Percentiles rank a stretch among this genome's conserved stretches.
These are phyloP conservation scores for Fragilaria radians DNA, from an alignment of 108 stramenopile species.

Conservation along the genomic window DNA sequence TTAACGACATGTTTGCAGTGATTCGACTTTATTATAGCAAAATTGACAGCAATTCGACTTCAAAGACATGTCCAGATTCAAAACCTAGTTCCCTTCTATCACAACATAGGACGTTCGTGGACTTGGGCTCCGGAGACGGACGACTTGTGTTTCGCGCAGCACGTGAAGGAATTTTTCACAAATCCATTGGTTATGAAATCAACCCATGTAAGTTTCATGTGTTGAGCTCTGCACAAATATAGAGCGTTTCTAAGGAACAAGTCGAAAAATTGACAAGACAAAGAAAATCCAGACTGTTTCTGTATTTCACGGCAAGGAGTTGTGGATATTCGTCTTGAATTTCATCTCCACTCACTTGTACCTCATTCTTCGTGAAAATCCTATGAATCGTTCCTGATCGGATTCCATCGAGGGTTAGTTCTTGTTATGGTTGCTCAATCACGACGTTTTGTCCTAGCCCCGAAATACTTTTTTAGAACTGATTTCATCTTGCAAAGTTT, in stretches of 20 bases:
- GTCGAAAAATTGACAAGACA: no score
- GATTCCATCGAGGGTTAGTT: no score
- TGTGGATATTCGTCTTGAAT: no score
- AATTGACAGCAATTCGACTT: background rate
- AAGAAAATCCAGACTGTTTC: no score
- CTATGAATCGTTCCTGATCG: background rate
- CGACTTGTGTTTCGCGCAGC: constrained; percentile 59
- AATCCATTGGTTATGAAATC: constrained; percentile 49
- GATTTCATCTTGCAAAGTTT: constrained; percentile 38
- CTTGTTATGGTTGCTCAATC: constrained; percentile 25
- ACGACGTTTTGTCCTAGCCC: constrained; percentile 26
- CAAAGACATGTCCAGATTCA: background rate
- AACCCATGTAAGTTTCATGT: constrained; percentile 34
- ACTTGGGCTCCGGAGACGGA: constrained; percentile 59
- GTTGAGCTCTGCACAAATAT: no score
- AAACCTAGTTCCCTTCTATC: background rate
- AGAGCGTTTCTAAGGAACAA: no score
- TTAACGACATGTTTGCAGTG: constrained; percentile 35
- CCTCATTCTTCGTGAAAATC: no score
- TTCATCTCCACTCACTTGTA: no score
- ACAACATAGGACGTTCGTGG: constrained; percentile 33
- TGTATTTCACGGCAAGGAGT: no score
- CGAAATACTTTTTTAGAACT: constrained; percentile 38
- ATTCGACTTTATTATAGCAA: constrained; percentile 7
- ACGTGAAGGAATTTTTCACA: constrained; percentile 35